Evolutionary conservation across 306 rosid species (phyloP).

Genomic region (Quercus variabilis): DNA sequence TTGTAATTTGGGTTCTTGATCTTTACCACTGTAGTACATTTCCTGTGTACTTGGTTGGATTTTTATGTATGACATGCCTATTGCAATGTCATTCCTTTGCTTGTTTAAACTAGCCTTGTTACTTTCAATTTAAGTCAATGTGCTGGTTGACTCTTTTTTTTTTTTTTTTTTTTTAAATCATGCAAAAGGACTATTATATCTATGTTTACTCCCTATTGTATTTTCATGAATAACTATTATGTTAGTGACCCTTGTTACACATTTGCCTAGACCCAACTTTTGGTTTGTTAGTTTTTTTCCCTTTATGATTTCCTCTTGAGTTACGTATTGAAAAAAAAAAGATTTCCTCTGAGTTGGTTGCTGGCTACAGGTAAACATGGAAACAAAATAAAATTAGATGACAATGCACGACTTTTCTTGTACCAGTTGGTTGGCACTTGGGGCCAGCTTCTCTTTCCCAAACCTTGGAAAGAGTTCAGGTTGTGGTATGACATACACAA

Average conservation of each 20-base stretch:
- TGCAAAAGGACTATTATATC: background rate
- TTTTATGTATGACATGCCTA: background rate
- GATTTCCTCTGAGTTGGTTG: conserved; percentile 21
- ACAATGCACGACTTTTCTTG: conserved; percentile 55
- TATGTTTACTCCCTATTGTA: background rate
- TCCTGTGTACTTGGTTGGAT: too few species aligned
- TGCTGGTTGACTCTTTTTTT: background rate
- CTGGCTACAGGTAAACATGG: conserved; percentile 76
- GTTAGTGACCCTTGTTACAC: background rate
- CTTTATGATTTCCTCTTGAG: conserved; percentile 2
- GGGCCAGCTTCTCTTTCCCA: conserved; percentile 98
- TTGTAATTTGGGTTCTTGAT: too few species aligned
- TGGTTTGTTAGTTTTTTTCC: background rate
- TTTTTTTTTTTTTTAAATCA: too few species aligned
- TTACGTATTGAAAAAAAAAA: background rate
- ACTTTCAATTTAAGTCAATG: background rate
- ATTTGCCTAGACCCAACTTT: background rate
- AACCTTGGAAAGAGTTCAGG: conserved; percentile 98
- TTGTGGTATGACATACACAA: conserved; percentile 89
- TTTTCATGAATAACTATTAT: background rate
- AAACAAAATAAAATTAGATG: conserved; percentile 66
- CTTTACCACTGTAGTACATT: too few species aligned
- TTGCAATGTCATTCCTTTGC: background rate
- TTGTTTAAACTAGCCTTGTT: background rate
- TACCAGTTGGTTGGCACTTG: conserved; percentile 95